Conservation (phyloP, 805 yeast genomes). For the Barnettozyma sp. region DNA sequence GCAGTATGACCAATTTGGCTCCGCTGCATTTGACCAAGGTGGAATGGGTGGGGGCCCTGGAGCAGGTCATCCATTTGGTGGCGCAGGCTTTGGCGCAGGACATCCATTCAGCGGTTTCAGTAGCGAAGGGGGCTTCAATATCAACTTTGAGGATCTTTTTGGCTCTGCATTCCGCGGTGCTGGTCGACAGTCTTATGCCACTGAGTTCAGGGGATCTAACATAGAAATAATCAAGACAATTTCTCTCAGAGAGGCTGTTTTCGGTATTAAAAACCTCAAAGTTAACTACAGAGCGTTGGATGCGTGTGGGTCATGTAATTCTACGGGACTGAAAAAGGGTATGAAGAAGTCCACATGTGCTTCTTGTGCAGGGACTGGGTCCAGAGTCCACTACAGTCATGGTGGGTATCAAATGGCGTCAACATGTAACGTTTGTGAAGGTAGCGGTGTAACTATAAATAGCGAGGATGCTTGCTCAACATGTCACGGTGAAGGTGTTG, state of each 20-base stretch:
- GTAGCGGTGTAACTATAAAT: slow-evolving; percentile 75
- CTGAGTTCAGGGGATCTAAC: slow-evolving; percentile 84
- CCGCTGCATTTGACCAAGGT: slow-evolving; percentile 62
- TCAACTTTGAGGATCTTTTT: slow-evolving; percentile 57
- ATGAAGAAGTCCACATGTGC: slow-evolving; percentile 71
- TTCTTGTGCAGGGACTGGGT: slow-evolving; percentile 91
- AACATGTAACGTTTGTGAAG: slow-evolving; percentile 82
- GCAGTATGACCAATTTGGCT: slow-evolving; percentile 89
- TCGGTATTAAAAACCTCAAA: slow-evolving; percentile 58
- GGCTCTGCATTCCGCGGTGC: slow-evolving; percentile 42
- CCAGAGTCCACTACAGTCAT: slow-evolving; percentile 71
- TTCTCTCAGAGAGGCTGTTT: slow-evolving; percentile 79
- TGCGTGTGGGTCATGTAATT: slow-evolving; percentile 72
- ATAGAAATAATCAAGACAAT: slow-evolving; percentile 72
- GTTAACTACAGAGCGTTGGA: slow-evolving; percentile 70
- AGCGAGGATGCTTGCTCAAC: slow-evolving; percentile 61
- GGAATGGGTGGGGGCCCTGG: slow-evolving; percentile 42
- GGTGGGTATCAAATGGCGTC: slow-evolving; percentile 98
- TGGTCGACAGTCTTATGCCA: slow-evolving; percentile 41
- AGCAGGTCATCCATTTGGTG: slow-evolving; percentile 43
- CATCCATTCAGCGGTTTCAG: slow-evolving; percentile 37
- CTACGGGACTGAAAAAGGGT: slow-evolving; percentile 78
- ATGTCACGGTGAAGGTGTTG: slow-evolving; percentile 90
- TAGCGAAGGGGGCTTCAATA: slow-evolving; percentile 26
- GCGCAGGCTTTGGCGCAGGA: slow-evolving; percentile 29